Conservation (phyloP, 164 flowering plant genomes). For the Tetrastigma voinierianum region DNA sequence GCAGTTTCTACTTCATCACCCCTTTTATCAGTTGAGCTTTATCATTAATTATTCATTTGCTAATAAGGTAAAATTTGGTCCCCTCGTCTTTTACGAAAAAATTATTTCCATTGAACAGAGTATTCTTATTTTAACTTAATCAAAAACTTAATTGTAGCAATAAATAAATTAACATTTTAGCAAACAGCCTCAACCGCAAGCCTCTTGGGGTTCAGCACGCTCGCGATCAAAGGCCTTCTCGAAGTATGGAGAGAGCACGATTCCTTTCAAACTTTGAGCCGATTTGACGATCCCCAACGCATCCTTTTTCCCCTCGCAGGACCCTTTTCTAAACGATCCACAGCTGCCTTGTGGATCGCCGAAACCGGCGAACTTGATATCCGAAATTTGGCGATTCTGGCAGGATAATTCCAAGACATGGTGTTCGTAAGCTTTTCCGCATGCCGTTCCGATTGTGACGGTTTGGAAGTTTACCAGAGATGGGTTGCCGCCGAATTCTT, state of each 20-base stretch:
- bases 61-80: too few species aligned
- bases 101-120: too few species aligned
- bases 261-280: slow-evolving; percentile 53
- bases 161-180: slow-evolving; percentile 6
- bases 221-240: slow-evolving; percentile 35
- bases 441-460: not conserved
- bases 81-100: too few species aligned
- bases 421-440: slow-evolving; percentile 13
- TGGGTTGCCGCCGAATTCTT: slow-evolving; percentile 21
- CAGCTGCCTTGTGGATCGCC: slow-evolving; percentile 25
- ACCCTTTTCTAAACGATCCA: slow-evolving; percentile 22
- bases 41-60: too few species aligned
- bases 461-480: slow-evolving; percentile 12
- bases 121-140: too few species aligned
- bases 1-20: too few species aligned
- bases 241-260: slow-evolving; percentile 33
- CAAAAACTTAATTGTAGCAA: too few species aligned
- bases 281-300: not conserved
- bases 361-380: slow-evolving; percentile 25
- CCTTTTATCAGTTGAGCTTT: too few species aligned
- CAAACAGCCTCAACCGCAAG: slow-evolving; percentile 63
- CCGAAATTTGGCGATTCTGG: slow-evolving; percentile 8
- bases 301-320: slow-evolving; percentile 7
- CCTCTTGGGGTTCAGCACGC: too few species aligned
- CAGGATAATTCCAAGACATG: slow-evolving; percentile 17